These are phyloP conservation scores for Ascochyta fabae DNA, from an alignment of 2,329 filamentous ascomycete species.

Conservation along the genomic window DNA sequence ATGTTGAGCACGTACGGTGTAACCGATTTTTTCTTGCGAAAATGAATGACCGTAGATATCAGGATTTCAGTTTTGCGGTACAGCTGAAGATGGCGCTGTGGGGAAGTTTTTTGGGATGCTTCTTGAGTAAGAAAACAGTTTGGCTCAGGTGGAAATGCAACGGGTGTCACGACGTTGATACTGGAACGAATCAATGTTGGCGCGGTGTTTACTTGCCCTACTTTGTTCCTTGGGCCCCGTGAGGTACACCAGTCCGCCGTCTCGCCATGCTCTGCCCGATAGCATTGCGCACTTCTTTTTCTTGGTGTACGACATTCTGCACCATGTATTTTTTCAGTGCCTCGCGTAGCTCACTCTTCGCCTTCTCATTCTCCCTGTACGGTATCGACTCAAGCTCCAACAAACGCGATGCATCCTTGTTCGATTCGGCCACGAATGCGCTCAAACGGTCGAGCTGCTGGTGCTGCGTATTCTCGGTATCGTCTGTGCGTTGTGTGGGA, in stretches of 20 bases:
- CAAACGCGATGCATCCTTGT: constrained; percentile 72
- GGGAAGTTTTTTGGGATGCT: too few relatives aligned
- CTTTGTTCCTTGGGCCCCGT: constrained; percentile 57
- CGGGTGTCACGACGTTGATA: neutral
- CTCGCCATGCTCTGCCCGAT: constrained; percentile 71
- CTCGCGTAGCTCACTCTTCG: constrained; percentile 65
- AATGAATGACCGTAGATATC: too few relatives aligned
- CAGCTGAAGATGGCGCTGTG: too few relatives aligned
- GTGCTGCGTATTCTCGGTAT: constrained; percentile 48
- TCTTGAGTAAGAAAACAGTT: neutral
- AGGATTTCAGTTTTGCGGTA: too few relatives aligned
- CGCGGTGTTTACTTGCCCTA: constrained; percentile 7
- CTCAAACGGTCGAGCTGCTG: constrained; percentile 74
- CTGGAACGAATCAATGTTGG: neutral
- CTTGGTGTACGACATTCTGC: constrained; percentile 75
- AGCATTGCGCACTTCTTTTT: constrained; percentile 82
- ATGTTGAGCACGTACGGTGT: neutral
- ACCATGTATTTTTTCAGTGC: constrained; percentile 87
- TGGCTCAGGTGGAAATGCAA: neutral
- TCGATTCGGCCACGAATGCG: constrained; percentile 63
- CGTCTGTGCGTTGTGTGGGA: constrained; percentile 28
- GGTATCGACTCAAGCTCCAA: constrained; percentile 82
- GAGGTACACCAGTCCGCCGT: constrained; percentile 66
- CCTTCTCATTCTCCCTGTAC: constrained; percentile 73
- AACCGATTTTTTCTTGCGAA: neutral